Conservation (phyloP, 2,329 filamentous ascomycete genomes). For the Nemania diffusa region DNA sequence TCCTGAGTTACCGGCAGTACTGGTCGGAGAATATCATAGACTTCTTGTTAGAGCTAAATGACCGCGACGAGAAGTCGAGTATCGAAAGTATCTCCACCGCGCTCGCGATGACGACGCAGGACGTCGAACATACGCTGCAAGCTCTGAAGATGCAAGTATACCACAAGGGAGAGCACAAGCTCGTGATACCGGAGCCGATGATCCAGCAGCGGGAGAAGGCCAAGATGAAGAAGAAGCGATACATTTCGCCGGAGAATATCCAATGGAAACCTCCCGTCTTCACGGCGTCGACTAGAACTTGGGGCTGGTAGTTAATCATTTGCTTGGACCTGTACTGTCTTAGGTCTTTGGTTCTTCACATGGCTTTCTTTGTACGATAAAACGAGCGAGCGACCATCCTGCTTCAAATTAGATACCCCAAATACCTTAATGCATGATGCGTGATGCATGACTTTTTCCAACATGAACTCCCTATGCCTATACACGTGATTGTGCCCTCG, state of each 20-base stretch:
- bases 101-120: conserved; percentile 95
- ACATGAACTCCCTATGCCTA: not conserved
- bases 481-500: not conserved
- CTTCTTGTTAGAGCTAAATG: conserved; percentile 77
- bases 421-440: conserved; percentile 1
- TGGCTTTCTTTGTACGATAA: conserved; percentile 18
- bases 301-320: conserved; percentile 79
- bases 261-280: conserved; percentile 98
- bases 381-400: conserved; percentile 18
- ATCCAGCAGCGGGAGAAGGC: conserved; percentile 83
- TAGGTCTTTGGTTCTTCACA: not conserved
- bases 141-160: conserved; percentile 96
- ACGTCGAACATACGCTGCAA: conserved; percentile 94
- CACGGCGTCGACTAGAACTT: conserved; percentile 86
- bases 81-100: conserved; percentile 84
- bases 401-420: conserved; percentile 36
- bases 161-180: conserved; percentile 95
- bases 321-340: not conserved
- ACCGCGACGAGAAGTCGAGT: conserved; percentile 76
- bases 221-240: conserved; percentile 78
- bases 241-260: conserved; percentile 80
- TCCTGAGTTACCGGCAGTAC: conserved; percentile 95
- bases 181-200: conserved; percentile 87
- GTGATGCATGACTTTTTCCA: not conserved
- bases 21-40: conserved; percentile 97